Base-by-base conservation (phyloP, 176 grass and related monocot species). In the Avena sativa region DNA sequence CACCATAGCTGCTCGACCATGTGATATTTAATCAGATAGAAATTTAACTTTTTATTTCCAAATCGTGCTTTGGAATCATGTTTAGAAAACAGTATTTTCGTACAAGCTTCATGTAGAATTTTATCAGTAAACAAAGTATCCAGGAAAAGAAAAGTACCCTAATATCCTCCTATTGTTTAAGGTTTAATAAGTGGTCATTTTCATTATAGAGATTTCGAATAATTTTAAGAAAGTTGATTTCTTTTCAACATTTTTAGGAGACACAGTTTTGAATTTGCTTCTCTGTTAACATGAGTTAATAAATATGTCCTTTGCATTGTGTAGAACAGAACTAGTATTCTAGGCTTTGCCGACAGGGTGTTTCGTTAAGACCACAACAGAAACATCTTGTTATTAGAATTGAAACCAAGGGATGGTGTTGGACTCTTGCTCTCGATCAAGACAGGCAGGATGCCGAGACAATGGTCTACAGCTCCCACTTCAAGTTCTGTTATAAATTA, bases 1-100 rank as follows among this genome's bases (percentile, higher is more conserved):
- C 69, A 81, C 84, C 48, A 49, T n/a, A 71, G 51, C n/a, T 78
- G 73, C 47, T 34, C 28, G 56, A 56, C 44, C 43, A 83, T 28
- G 28, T 68, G 11, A 26, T 25, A 85, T 81, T 15, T n/a, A 68
- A 50, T 32, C 12, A 74, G 61, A 53, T 71, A 38, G 1, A 1
- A 13, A 69, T 70, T 43, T 15, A 28, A 79, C 17, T 76, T 44
- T 76, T 55, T 53, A 34, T 68, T 52, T n/a, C 19, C 5, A 53
- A 75, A 64, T 51, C 10, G 26, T 64, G 38, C 46, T 15, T 62
- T 30, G 56, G 14, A 63, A 64, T 84, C 11, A 6, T 19, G 2
- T 52, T 26, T 81, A 64, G 53, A 12, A 88, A 65, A 2, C 5
- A 34, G 13, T 57, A 68, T 9, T 68, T 67, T 8, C 4, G 17